These are phyloP conservation scores for Actinidia chinensis DNA, from an alignment of 179 eudicot genomes.

Conservation along the genomic window DNA sequence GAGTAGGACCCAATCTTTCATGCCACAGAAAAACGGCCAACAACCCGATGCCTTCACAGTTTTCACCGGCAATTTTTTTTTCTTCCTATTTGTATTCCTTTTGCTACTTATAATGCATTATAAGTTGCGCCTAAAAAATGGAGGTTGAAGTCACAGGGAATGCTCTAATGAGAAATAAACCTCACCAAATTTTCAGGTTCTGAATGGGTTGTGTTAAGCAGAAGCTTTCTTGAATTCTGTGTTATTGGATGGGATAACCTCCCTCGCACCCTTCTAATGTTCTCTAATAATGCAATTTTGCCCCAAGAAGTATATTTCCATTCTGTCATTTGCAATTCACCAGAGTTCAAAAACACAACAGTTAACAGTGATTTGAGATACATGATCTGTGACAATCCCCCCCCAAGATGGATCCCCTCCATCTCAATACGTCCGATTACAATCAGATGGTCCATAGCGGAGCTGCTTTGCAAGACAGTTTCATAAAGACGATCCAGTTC, in stretches of 20 bases:
- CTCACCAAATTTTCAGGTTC: conserved; percentile 55
- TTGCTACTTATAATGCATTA: background rate
- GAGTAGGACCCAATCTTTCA: conserved; percentile 74
- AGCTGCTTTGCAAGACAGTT: conserved; percentile 89
- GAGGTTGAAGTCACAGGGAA: background rate
- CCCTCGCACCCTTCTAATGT: conserved; percentile 85
- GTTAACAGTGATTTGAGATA: conserved; percentile 77
- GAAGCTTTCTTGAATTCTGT: conserved; percentile 71
- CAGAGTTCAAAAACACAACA: conserved; percentile 78
- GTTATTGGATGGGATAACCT: conserved; percentile 93
- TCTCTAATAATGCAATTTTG: conserved; percentile 61
- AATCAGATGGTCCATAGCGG: conserved; percentile 78
- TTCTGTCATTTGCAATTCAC: conserved; percentile 75
- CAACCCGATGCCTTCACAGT: conserved; percentile 77
- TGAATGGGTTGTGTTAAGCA: conserved; percentile 79
- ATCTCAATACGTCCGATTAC: conserved; percentile 53
- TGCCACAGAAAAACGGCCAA: conserved; percentile 73
- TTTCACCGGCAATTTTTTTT: conserved; percentile 75
- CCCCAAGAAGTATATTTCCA: conserved; percentile 94
- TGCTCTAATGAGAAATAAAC: background rate
- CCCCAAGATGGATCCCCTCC: conserved; percentile 88
- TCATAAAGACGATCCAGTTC: conserved; percentile 55
- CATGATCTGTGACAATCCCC: conserved; percentile 93
- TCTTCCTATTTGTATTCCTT: background rate
- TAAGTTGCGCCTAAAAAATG: background rate